Evolutionary conservation across 768 basidiomycete species (phyloP), one percentile per base, ranked within the genome.

Genomic region (Mycena leptocephala): DNA sequence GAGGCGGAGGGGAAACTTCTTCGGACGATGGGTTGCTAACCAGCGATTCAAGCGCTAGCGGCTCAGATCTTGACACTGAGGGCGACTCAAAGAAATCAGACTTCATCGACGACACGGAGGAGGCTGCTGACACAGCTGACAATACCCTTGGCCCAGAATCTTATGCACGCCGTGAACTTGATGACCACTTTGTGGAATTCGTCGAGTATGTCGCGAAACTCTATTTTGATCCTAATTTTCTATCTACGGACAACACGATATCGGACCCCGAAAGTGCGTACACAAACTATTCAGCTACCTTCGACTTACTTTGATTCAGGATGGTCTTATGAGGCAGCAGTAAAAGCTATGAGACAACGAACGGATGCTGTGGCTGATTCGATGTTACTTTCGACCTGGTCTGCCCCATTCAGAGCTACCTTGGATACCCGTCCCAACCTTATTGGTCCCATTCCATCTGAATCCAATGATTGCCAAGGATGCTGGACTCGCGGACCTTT

Each of bases 361-460:
- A 43, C 53, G 5, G 63, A 70, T 2, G 48, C 61, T 22, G 28
- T 56, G 11, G 70, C 72, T 9, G 41, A 56, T 28, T 28, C 51
- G 6, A 35, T 72, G 51, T n/a, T 43, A 24, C 11, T 55, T 22
- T 58, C 76, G 2, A 73, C 72, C 18, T 77, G 76, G 76, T 53
- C 63, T 24, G 55, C 51, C 14, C 72, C 76, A 32, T 77, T 77
- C 68, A 70, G 9, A 26, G 7, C 14, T 20, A 77, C 72, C 6
- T 55, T 77, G 28, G 35, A 74, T 11, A 35, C 14, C 39, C 76
- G 76, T 18, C 76, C 72, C 26, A 30, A 41, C 26, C 72, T 77
- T 30, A 11, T 58, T 18, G 69, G 64, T 26, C 72, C 76, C 2
- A 10, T 62, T 9, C 1, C 13, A 9, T 63, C 48, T 32, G 51